phyloP scores from a whole-genome alignment of 345 rosid genomes.

The Salix viminalis region DNA sequence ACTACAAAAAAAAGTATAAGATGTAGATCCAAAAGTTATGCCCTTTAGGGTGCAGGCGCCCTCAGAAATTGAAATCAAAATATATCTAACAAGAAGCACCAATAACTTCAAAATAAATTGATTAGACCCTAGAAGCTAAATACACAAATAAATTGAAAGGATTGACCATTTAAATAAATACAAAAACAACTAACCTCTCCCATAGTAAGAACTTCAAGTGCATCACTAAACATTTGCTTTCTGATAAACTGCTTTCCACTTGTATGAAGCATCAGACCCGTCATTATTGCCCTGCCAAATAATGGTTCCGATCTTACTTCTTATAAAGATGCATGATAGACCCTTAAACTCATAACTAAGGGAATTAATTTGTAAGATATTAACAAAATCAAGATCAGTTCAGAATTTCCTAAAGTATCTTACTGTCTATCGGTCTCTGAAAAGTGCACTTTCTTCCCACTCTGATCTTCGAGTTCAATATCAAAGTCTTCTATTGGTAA shows the following conservation, averaged over 20 bases:
- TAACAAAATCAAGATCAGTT: not conserved
- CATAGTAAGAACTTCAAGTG: slow-evolving; percentile 83
- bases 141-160: not conserved
- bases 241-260: slow-evolving; percentile 63
- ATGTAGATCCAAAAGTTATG: not conserved
- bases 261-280: slow-evolving; percentile 88
- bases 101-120: not conserved
- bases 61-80: not conserved
- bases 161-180: not conserved
- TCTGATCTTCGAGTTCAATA: slow-evolving; percentile 85
- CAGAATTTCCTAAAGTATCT: slow-evolving; percentile 6
- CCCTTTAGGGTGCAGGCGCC: too few species aligned
- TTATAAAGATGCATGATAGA: not conserved
- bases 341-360: not conserved
- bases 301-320: slow-evolving; percentile 4
- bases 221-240: slow-evolving; percentile 62
- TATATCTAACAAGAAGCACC: not conserved
- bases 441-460: slow-evolving; percentile 57
- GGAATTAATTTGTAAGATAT: not conserved
- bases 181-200: slow-evolving; percentile 61
- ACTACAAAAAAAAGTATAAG: not conserved
- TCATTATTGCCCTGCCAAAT: slow-evolving; percentile 71
- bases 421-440: slow-evolving; percentile 83
- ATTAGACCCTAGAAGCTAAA: not conserved
- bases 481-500: slow-evolving; percentile 66